These are phyloP conservation scores for Dictyostelium firmibasis DNA, from an alignment of 78 protist genomes.

Conservation along the genomic window DNA sequence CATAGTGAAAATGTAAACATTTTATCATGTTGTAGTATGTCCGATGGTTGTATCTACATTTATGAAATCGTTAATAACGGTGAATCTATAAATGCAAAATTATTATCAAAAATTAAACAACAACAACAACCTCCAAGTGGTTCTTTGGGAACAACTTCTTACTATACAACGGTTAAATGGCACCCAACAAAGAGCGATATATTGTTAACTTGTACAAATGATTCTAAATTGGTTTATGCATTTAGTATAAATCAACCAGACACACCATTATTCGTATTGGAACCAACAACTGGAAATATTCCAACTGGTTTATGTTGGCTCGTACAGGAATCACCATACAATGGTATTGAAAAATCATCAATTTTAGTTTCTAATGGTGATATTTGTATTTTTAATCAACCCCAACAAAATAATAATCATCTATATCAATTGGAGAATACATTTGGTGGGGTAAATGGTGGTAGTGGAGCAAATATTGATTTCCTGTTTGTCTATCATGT, in stretches of 20 bases:
- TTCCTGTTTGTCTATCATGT: not conserved
- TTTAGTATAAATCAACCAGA: not conserved
- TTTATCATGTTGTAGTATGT: not conserved
- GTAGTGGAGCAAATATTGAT: not conserved
- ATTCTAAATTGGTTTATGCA: not conserved
- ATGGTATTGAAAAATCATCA: not conserved
- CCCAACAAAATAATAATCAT: not conserved
- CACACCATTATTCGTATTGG: not conserved
- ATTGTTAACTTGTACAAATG: not conserved
- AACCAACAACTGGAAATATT: not conserved
- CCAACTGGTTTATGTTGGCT: not conserved
- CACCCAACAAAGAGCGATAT: slow-evolving; percentile 1
- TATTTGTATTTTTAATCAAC: not conserved
- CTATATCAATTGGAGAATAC: not conserved
- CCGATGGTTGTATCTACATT: slow-evolving; percentile 6
- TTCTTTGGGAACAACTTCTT: not conserved
- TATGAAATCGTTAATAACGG: not conserved
- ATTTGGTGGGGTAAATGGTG: not conserved
- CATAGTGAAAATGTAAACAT: slow-evolving; percentile 29
- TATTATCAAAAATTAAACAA: not conserved
- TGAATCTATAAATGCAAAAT: not conserved
- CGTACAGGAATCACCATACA: not conserved
- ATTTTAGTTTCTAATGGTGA: not conserved
- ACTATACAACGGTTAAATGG: slow-evolving; percentile 16
- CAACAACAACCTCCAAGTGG: not conserved